Percentiles rank a stretch among this genome's conserved stretches.
Conservation (phyloP, 208 protist genomes). For the Leishmania mexicana region DNA sequence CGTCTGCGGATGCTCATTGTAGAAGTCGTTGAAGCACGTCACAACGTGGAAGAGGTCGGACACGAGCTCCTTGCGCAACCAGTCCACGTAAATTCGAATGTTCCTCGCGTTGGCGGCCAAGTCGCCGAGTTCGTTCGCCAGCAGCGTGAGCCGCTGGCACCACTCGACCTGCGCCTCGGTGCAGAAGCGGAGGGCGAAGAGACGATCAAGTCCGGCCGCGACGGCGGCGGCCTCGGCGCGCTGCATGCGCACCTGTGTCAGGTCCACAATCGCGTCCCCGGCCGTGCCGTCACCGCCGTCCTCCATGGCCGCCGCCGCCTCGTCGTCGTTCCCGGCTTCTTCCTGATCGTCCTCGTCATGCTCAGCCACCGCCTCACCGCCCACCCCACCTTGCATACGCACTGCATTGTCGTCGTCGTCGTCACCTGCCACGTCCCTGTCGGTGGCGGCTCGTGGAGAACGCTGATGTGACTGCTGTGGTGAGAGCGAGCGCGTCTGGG, state of each 20-base stretch:
- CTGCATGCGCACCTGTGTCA: slow-evolving; percentile 51
- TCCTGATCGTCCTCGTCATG: slow-evolving; percentile 10
- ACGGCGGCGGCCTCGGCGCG: slow-evolving; percentile 67
- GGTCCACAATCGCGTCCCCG: slow-evolving; percentile 18
- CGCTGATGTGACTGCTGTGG: background rate
- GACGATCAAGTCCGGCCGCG: slow-evolving; percentile 65
- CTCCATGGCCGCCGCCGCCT: slow-evolving; percentile 23
- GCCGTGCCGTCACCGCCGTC: slow-evolving; percentile 30
- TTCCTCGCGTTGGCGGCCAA: slow-evolving; percentile 54
- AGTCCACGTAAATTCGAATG: slow-evolving; percentile 72
- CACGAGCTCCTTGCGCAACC: slow-evolving; percentile 81
- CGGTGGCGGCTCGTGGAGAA: background rate
- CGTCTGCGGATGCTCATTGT: slow-evolving; percentile 53
- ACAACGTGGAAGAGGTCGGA: slow-evolving; percentile 81
- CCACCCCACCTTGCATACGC: background rate
- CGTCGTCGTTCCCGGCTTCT: slow-evolving; percentile 13
- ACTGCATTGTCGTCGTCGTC: background rate
- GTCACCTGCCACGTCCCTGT: background rate
- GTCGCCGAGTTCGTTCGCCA: slow-evolving; percentile 64
- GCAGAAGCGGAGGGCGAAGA: slow-evolving; percentile 65
- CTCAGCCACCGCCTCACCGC: slow-evolving; percentile 1
- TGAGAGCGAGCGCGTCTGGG: background rate
- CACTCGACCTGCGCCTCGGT: slow-evolving; percentile 87
- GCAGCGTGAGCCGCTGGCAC: slow-evolving; percentile 68
- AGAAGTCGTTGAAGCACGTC: slow-evolving; percentile 78